Evolutionary conservation across 1,139 yeast species (phyloP), one percentile per base, ranked within the genome.

Genomic region (Geotrichum carabidarum): DNA sequence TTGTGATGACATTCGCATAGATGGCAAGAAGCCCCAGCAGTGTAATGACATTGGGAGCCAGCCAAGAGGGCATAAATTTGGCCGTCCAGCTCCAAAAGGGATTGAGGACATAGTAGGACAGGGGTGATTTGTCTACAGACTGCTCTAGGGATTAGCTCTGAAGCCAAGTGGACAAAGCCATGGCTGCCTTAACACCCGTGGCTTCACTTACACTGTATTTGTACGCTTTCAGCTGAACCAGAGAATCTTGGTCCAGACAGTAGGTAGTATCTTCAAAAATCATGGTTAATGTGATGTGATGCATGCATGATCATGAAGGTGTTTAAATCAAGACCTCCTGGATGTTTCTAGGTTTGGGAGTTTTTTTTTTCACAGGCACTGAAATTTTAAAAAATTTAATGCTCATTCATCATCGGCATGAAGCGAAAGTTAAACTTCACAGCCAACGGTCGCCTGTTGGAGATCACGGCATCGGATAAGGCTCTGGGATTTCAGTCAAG

Each of bases 1-100:
- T 83, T 44, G 79, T 68, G 2, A 76, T 51, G 58, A 84, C 73
- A 63, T 84, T 81, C 51, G 74, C 66, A 47, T 83, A 64, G 53
- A 86, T 77, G 64, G 84, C 85, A 43, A 77, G 64, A 54, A 86
- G 71, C 1, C 94, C 94, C 27, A 80, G 71, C 50, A 86, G 71
- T 1, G 94, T 86, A 62, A 86, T 82, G 65, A 82, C 79, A 65
- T 86, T 86, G 1, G 94, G 94, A 2, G 94, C 93, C 78, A 86
- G 81, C 74, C 80, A 80, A 57, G 76, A 64, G 7, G 94, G 94
- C 76, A 86, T 83, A 58, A 84, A 75, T 62, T 73, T 70, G 14
- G 84, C 90, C 64, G 83, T 81, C 63, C 74, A 74, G 59, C 79
- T 77, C 93, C 93, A 86, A 78, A 85, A 86, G 63, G 78, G 81